Evolutionary conservation across 139 green algal genomes (phyloP), one percentile per base, ranked within the genome.

Genomic region (Prasinococcaceae sp.): DNA sequence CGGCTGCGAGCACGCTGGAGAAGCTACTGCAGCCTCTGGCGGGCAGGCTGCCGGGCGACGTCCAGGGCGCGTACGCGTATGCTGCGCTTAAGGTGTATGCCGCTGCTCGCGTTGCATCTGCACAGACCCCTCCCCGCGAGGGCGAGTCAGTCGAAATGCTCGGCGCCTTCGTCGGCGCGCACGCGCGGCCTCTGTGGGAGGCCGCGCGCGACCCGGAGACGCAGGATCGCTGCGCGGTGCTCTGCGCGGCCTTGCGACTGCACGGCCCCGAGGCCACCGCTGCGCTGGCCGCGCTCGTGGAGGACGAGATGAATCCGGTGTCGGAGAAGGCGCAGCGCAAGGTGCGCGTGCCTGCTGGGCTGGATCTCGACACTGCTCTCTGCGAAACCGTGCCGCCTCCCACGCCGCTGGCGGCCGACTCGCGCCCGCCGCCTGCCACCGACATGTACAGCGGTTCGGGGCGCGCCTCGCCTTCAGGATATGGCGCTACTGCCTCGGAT

Each of bases 131-230:
- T 41, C 14, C 33, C 33, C 12, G 33, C 33, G 33, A 41, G 33
- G 33, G 33, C 12, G 33, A 41, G 33, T n/a, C n/a, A n/a, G n/a
- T n/a, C n/a, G n/a, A n/a, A n/a, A n/a, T n/a, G n/a, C 12, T 41
- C 12, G 12, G 14, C 14, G 33, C 33, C 12, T 14, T 41, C 33
- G 33, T 41, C 12, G 12, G 33, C 33, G 33, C 33, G 12, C 33
- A 51, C 45, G 53, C 55, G 1, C 14, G n/a, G 14, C 8, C 29
- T 14, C n/a, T 59, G 17, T 36, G 25, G 24, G 46, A 50, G 30
- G 39, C 9, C 0, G 24, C 14, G 41, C 30, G 16, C 36, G 33
- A 26, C 6, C 2, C 67, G 37, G 56, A 65, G 38, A 27, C 53
- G 26, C 47, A 40, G 30, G 23, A 38, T 19, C 28, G 38, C 28